phyloP scores from a whole-genome alignment of 306 rosid species.

The Cucumis cinereus region DNA sequence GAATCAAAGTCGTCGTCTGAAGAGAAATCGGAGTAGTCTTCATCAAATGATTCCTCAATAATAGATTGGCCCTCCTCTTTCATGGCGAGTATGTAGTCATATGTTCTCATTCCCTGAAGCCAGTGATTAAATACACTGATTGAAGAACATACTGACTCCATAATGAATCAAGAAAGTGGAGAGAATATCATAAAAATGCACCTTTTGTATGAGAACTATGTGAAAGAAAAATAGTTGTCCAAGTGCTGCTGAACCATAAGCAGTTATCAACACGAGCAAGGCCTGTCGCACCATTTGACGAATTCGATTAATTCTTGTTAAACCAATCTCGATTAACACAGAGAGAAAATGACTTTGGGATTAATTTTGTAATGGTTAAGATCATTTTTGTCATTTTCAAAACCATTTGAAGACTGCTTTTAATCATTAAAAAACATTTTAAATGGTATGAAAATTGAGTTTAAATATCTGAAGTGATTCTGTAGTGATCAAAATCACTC shows the following conservation, averaged over 20 bases:
- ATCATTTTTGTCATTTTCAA: too few relatives aligned
- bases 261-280: conserved; percentile 49
- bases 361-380: too few relatives aligned
- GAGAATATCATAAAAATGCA: conserved; percentile 9
- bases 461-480: too few relatives aligned
- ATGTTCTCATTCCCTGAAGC: conserved; percentile 84
- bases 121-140: neutral
- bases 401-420: too few relatives aligned
- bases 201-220: conserved; percentile 82
- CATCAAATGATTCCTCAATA: conserved; percentile 46
- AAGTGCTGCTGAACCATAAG: conserved; percentile 81
- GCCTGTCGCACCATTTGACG: conserved; percentile 27
- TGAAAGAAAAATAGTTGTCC: conserved; percentile 97
- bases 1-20: conserved; percentile 83
- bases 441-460: too few relatives aligned
- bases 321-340: neutral
- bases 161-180: neutral
- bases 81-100: conserved; percentile 92
- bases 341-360: neutral
- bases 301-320: neutral
- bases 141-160: neutral
- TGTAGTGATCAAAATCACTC: too few relatives aligned
- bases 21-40: conserved; percentile 71
- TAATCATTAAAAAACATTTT: too few relatives aligned
- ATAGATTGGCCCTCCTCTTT: conserved; percentile 55